Base-by-base conservation (phyloP, 371 early-diverging fungal genomes). In the Nematocida major region DNA sequence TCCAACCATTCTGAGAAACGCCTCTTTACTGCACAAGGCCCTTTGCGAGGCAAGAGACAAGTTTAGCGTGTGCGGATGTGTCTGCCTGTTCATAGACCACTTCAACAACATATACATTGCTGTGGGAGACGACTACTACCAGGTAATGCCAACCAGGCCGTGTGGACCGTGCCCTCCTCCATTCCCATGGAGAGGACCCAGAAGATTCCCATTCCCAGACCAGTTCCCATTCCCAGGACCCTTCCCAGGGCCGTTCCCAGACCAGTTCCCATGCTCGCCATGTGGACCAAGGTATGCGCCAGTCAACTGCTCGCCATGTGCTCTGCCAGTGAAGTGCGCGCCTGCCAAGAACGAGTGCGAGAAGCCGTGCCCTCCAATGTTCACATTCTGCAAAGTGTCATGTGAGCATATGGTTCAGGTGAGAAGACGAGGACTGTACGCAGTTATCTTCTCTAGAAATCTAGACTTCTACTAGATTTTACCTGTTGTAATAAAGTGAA, bases 41-140 rank as follows among this genome's bases (percentile, higher is more conserved):
- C 76, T 73, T 22, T 50, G 65, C 51, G 66, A 73, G 26, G 76
- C 76, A 0, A 11, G 76, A 20, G 32, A 26, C 20, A 62, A 73
- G 62, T 73, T 73, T 24, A 66, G 65, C 15, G 54, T 11, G 24
- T 65, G 65, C 7, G 76, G 76, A 65, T 73, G 76, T 48, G 76
- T 73, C n/a, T 73, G 76, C 45, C 30, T 73, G 20, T 73, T 73
- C 76, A 73, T 73, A 50, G 76, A 73, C 50, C 50, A 73, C 63
- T 63, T 48, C 76, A 59, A 59, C 32, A 61, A 63, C 38, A 65
- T 73, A 15, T 73, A 34, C 65, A 65, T 73, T 50, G 49, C 63
- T 45, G 61, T 63, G 0, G 76, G 66, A 20, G 66, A 40, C 3
- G 48, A 62, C 24, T 73, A 24, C 63, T 63, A 65, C 62, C 9